These are phyloP conservation scores for Leccinum subgranulosum DNA, from an alignment of 768 basidiomycete species.

Conservation along the genomic window DNA sequence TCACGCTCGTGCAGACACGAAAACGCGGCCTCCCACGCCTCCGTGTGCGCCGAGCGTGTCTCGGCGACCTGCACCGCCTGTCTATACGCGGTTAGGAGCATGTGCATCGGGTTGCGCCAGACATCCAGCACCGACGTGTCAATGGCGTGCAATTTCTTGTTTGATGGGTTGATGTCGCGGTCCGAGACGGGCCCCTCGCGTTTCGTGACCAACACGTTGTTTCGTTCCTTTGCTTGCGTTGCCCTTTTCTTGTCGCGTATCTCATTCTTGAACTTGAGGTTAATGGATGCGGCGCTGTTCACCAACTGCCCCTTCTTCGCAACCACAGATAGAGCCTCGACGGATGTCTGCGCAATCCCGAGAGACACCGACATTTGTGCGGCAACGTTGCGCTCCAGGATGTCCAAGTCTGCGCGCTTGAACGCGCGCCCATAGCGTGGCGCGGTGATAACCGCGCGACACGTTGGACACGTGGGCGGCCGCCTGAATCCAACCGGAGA, in stretches of 20 bases:
- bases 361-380: slow-evolving; percentile 47
- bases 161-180: slow-evolving; percentile 27
- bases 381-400: slow-evolving; percentile 62
- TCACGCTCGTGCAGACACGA: slow-evolving; percentile 50
- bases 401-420: slow-evolving; percentile 63
- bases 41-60: slow-evolving; percentile 51
- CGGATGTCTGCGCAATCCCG: slow-evolving; percentile 22
- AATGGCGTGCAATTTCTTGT: slow-evolving; percentile 27
- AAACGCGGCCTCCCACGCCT: slow-evolving; percentile 62
- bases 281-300: slow-evolving; percentile 8
- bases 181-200: slow-evolving; percentile 24
- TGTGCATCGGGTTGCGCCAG: slow-evolving; percentile 41
- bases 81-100: slow-evolving; percentile 39
- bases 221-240: slow-evolving; percentile 11
- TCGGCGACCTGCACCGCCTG: slow-evolving; percentile 38
- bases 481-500: slow-evolving; percentile 37
- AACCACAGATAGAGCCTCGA: slow-evolving; percentile 29
- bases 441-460: slow-evolving; percentile 53
- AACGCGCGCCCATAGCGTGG: slow-evolving; percentile 58
- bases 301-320: slow-evolving; percentile 16
- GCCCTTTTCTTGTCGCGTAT: background rate
- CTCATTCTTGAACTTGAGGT: slow-evolving; percentile 15
- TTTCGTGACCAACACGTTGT: slow-evolving; percentile 10
- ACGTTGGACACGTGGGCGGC: slow-evolving; percentile 61
- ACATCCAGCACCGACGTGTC: slow-evolving; percentile 27